Percentiles rank a stretch among this genome's conserved stretches.
These are phyloP conservation scores for Gomphus sp. DNA, from an alignment of 1,284 basidiomycete species.

Conservation along the genomic window DNA sequence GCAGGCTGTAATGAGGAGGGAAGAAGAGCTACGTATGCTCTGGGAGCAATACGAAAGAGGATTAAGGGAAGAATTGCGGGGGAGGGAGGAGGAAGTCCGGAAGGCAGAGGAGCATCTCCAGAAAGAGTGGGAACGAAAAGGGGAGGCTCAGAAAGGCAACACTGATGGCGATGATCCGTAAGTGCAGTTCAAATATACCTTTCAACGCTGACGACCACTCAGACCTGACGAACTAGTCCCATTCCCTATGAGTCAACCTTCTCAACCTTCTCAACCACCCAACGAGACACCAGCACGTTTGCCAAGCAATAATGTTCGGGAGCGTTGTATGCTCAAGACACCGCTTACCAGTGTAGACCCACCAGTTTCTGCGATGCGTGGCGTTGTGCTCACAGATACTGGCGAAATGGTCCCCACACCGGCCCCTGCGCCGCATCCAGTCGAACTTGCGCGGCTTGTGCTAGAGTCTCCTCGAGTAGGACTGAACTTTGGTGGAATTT, in stretches of 20 bases:
- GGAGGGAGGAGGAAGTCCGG: conserved; percentile 45
- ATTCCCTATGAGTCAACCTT: conserved; percentile 18
- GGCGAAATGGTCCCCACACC: conserved; percentile 65
- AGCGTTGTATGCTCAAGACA: background rate
- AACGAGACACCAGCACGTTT: conserved; percentile 33
- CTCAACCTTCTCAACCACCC: conserved; percentile 13
- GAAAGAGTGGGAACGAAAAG: conserved; percentile 38
- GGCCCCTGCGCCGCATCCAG: conserved; percentile 27
- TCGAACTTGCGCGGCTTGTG: conserved; percentile 54
- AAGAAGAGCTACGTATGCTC: conserved; percentile 56
- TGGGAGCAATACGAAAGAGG: conserved; percentile 36
- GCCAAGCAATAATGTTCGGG: conserved; percentile 13
- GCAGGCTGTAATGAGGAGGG: conserved; percentile 54
- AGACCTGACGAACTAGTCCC: conserved; percentile 16
- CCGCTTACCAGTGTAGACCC: conserved; percentile 7
- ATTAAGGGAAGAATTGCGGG: conserved; percentile 42
- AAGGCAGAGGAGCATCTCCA: conserved; percentile 42
- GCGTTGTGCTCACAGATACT: conserved; percentile 65
- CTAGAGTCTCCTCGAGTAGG: conserved; percentile 54
- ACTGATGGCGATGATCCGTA: conserved; percentile 10
- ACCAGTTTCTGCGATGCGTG: conserved; percentile 68
- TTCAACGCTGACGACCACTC: background rate
- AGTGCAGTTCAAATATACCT: background rate
- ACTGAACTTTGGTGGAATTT: conserved; percentile 66
- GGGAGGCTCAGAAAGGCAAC: conserved; percentile 27